Conservation (phyloP, 2,329 filamentous ascomycete genomes). For the Grosmannia penicillata region DNA sequence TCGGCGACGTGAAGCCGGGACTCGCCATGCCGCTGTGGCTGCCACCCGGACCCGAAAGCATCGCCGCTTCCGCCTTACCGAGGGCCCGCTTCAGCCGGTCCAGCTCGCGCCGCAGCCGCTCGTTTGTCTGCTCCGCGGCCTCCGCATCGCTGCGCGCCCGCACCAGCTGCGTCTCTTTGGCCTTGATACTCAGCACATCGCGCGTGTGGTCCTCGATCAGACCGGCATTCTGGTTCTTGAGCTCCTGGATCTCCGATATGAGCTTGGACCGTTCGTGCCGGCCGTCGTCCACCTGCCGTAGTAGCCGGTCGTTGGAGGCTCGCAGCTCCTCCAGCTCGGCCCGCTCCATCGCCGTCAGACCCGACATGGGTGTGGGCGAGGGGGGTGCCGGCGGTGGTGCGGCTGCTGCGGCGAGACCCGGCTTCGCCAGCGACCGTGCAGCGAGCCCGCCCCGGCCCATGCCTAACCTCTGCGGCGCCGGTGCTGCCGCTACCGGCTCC, state of each 20-base stretch:
- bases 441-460: conserved; percentile 71
- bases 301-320: conserved; percentile 64
- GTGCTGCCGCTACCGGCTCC: conserved; percentile 30
- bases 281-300: conserved; percentile 63
- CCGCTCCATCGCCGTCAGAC: conserved; percentile 64
- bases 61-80: conserved; percentile 38
- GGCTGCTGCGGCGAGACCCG: conserved; percentile 34
- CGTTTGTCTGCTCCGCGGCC: conserved; percentile 71
- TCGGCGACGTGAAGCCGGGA: conserved; percentile 31
- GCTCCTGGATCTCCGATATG: conserved; percentile 75
- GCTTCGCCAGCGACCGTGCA: conserved; percentile 71
- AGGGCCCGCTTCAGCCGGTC: conserved; percentile 86
- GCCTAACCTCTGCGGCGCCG: conserved; percentile 46
- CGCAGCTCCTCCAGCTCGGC: conserved; percentile 88
- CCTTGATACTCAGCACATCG: conserved; percentile 91
- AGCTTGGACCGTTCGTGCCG: conserved; percentile 70
- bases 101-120: conserved; percentile 72
- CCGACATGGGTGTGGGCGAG: conserved; percentile 45
- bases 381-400: conserved; percentile 38
- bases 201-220: conserved; percentile 95
- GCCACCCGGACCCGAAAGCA: conserved; percentile 12
- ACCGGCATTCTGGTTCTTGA: conserved; percentile 93
- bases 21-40: conserved; percentile 12
- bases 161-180: conserved; percentile 94
- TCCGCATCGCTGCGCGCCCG: conserved; percentile 83